Percentiles rank a stretch among this genome's conserved stretches.
These are phyloP conservation scores for Hypoxylon trugodes DNA, from an alignment of 495 filamentous ascomycete species.

Conservation along the genomic window DNA sequence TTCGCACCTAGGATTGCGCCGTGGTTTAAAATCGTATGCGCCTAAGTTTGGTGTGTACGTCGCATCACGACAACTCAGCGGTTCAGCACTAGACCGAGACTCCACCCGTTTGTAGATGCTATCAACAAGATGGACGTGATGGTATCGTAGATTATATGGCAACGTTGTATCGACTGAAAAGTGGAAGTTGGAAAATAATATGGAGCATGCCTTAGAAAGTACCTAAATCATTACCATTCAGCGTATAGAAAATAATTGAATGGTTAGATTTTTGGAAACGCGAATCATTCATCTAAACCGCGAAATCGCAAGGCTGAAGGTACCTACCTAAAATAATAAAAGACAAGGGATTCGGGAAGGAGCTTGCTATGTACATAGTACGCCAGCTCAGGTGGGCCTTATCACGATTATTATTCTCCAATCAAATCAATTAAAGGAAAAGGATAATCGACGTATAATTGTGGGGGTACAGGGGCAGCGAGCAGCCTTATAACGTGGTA, in stretches of 20 bases:
- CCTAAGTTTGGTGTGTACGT: too few relatives aligned
- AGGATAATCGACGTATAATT: too few relatives aligned
- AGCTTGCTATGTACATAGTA: not conserved
- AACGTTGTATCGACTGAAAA: not conserved
- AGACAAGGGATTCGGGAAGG: too few relatives aligned
- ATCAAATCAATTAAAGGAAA: not conserved
- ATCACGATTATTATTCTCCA: not conserved
- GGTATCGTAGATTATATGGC: not conserved
- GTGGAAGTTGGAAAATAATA: not conserved
- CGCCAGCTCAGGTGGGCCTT: not conserved
- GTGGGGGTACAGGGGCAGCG: not conserved
- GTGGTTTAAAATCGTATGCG: too few relatives aligned
- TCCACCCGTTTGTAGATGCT: too few relatives aligned
- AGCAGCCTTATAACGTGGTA: too few relatives aligned
- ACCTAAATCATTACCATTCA: not conserved
- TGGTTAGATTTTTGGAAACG: constrained; percentile 20
- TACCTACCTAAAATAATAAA: too few relatives aligned
- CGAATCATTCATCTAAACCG: constrained; percentile 13
- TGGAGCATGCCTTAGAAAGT: not conserved
- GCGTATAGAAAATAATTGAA: not conserved
- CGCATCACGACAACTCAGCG: constrained; percentile 20
- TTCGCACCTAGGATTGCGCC: constrained; percentile 20
- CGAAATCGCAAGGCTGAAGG: constrained; percentile 14
- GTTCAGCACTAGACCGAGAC: too few relatives aligned
- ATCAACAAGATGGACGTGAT: too few relatives aligned